These are phyloP conservation scores for Aristolochia fimbriata DNA, from an alignment of 164 flowering plant species.

Conservation along the genomic window DNA sequence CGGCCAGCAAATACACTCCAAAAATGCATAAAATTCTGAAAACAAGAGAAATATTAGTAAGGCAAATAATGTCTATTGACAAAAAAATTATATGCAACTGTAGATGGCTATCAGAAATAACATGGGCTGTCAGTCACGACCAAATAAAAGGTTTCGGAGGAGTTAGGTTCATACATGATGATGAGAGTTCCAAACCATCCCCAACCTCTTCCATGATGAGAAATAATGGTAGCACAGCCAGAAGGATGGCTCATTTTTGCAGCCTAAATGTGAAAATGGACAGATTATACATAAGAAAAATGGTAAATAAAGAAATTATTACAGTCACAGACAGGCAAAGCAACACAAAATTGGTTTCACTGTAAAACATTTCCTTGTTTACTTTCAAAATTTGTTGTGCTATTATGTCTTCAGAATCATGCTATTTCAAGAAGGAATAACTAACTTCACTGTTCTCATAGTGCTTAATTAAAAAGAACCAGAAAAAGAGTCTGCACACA, in stretches of 20 bases:
- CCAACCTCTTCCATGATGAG: slow-evolving; percentile 51
- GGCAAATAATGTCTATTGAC: background rate
- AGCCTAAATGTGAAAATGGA: slow-evolving; percentile 34
- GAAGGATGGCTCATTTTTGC: slow-evolving; percentile 68
- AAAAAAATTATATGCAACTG: background rate
- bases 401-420: no score
- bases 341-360: no score
- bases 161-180: slow-evolving; percentile 32
- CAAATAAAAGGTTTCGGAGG: no score
- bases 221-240: slow-evolving; percentile 64
- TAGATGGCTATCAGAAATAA: no score
- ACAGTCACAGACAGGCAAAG: no score
- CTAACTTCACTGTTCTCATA: background rate
- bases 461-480: background rate
- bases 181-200: slow-evolving; percentile 73
- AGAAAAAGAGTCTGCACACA: slow-evolving; percentile 28
- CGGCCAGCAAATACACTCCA: slow-evolving; percentile 67
- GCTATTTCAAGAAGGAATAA: background rate
- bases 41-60: slow-evolving; percentile 2
- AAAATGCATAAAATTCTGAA: slow-evolving; percentile 62
- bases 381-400: no score
- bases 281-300: no score
- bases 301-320: no score
- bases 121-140: no score
- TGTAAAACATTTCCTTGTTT: no score